Evolutionary conservation across 2,329 filamentous ascomycete genomes (phyloP).

Genomic region (Xylariales sp.): DNA sequence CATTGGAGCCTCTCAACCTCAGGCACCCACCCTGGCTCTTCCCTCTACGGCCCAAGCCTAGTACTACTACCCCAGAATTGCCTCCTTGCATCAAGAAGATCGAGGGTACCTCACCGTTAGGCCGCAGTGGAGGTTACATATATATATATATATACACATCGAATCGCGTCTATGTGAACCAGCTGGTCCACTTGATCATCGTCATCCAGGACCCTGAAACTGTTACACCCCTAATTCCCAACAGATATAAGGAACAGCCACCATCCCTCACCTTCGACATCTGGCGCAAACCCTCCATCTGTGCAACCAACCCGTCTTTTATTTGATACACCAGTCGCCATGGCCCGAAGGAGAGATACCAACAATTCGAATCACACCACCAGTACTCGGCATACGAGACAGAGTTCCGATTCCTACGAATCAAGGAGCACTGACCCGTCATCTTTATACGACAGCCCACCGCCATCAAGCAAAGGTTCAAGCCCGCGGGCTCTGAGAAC

Average conservation of each 20-base stretch:
- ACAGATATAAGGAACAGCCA: constrained; percentile 43
- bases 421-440: constrained; percentile 62
- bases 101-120: constrained; percentile 45
- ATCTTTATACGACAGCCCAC: constrained; percentile 57
- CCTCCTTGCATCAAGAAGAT: constrained; percentile 39
- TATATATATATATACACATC: constrained; percentile 33
- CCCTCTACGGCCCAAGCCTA: constrained; percentile 34
- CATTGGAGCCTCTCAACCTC: constrained; percentile 37
- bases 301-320: constrained; percentile 36
- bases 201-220: constrained; percentile 43
- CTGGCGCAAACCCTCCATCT: constrained; percentile 27
- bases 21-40: constrained; percentile 31
- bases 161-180: constrained; percentile 44
- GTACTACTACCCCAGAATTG: constrained; percentile 43
- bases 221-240: constrained; percentile 37
- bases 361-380: constrained; percentile 52
- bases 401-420: constrained; percentile 59
- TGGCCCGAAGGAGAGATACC: constrained; percentile 52
- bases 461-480: constrained; percentile 53
- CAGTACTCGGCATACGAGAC: constrained; percentile 55
- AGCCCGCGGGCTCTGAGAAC: constrained; percentile 38
- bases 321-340: constrained; percentile 42
- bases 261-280: constrained; percentile 31
- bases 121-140: constrained; percentile 43
- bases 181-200: constrained; percentile 41